These are phyloP conservation scores for Acacia acuminata DNA, from an alignment of 306 rosid genomes.

Conservation along the genomic window DNA sequence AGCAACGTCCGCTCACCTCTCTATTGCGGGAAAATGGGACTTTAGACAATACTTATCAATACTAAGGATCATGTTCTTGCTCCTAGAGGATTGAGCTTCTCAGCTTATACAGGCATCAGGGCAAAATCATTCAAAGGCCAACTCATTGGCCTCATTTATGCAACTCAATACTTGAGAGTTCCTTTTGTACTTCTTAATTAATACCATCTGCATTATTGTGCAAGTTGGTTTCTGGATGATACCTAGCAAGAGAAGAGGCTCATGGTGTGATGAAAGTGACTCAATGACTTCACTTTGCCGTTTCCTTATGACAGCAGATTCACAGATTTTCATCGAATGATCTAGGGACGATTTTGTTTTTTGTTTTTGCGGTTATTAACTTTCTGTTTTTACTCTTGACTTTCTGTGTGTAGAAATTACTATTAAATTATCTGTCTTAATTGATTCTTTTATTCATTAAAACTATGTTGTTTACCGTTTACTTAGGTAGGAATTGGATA, in stretches of 20 bases:
- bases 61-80: conserved; percentile 69
- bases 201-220: conserved; percentile 58
- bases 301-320: conserved; percentile 26
- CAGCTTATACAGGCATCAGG: conserved; percentile 59
- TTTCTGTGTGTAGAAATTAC: background rate
- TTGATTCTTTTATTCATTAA: conserved; percentile 14
- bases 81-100: conserved; percentile 65
- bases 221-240: conserved; percentile 72
- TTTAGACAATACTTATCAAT: conserved; percentile 75
- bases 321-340: conserved; percentile 10
- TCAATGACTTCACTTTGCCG: background rate
- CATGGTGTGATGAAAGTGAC: background rate
- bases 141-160: conserved; percentile 77
- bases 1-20: background rate
- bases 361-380: background rate
- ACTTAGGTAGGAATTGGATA: background rate
- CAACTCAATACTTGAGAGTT: conserved; percentile 71
- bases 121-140: conserved; percentile 74
- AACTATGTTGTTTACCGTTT: conserved; percentile 8
- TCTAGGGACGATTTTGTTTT: conserved; percentile 22
- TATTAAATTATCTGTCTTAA: background rate
- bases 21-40: conserved; percentile 59
- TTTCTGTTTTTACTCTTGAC: background rate
- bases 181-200: conserved; percentile 77
- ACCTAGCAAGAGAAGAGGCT: conserved; percentile 7